phyloP scores from a whole-genome alignment of 208 protist genomes.

The Trypanosoma boissoni region DNA sequence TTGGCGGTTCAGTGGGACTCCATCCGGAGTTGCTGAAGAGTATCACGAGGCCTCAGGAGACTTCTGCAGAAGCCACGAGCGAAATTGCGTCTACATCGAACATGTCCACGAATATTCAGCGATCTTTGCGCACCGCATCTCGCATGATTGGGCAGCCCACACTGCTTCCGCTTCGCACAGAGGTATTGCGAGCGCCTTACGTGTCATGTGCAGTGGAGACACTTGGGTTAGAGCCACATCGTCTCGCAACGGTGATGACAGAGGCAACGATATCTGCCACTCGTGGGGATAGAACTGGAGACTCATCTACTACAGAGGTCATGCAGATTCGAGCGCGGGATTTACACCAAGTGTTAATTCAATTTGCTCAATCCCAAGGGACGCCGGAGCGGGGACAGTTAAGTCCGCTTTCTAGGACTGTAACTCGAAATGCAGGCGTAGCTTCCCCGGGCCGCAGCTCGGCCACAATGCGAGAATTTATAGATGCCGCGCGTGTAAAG shows the following conservation, averaged over 20 bases:
- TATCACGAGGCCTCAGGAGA: constrained; percentile 4
- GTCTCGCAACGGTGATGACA: constrained; percentile 52
- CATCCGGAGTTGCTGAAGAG: constrained; percentile 25
- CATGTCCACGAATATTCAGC: constrained; percentile 67
- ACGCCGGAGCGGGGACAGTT: too few species aligned
- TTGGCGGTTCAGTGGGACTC: constrained; percentile 45
- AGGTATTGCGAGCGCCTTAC: constrained; percentile 48
- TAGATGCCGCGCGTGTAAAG: constrained; percentile 55
- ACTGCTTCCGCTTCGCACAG: constrained; percentile 46
- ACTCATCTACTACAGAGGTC: constrained; percentile 39
- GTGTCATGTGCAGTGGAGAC: constrained; percentile 71
- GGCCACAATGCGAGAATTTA: constrained; percentile 43
- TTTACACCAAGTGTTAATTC: constrained; percentile 59
- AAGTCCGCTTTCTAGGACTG: too few species aligned
- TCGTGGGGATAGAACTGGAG: background rate
- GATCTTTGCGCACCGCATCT: constrained; percentile 57
- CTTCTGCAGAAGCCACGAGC: constrained; percentile 22
- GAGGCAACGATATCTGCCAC: constrained; percentile 25
- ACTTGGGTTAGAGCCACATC: constrained; percentile 59
- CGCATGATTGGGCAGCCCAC: constrained; percentile 78
- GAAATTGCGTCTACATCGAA: constrained; percentile 61
- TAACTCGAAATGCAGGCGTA: too few species aligned
- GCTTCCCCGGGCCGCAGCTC: too few species aligned
- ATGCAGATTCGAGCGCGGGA: constrained; percentile 65
- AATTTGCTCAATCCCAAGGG: too few species aligned